Evolutionary conservation across 176 grass and related monocot genomes (phyloP), one percentile per base, ranked within the genome.

Genomic region (Alloteropsis semialata): DNA sequence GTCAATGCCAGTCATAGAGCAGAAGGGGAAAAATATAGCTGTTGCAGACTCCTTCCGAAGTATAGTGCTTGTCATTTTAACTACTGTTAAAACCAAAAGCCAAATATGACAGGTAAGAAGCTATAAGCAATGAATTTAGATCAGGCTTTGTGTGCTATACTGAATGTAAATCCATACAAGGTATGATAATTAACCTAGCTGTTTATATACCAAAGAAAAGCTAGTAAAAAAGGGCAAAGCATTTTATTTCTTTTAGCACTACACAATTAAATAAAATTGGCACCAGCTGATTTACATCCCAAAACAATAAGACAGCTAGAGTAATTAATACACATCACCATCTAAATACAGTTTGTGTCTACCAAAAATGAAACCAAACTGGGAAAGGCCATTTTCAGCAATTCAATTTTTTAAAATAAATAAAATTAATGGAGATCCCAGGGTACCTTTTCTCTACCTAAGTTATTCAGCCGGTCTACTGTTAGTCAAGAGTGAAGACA

Each of bases 361-460:
- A 8, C 14, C 30, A 80, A 66, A 80, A 70, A 48, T 13, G 25
- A 29, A 9, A 49, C 1, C 50, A 77, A 44, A 21, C 0, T 27
- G 3, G 17, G 59, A 27, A 37, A 77, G n/a, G 10, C 12, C 44
- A 73, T 72, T 85, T 86, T 45, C 84, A 74, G 29, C 37, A 37
- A 51, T 86, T 87, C 37, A 81, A 57, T 28, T 86, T 9, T 43
- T 81, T 61, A 36, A 25, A 55, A 32, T 27, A 18, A 39, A 37
- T 4, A 50, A 33, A 33, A 21, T 46, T 58, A 21, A 59, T 84
- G 54, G 25, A 80, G n/a, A 30, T 13, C 30, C 48, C 55, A 10
- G 81, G n/a, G 80, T 48, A 81, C 34, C 36, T 57, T 81, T 81
- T 45, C n/a, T 48, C 10, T 14, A 15, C 29, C 14, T 58, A 48